Conservation (phyloP, 2,329 filamentous ascomycete genomes). For the Hymenoscyphus linearis region DNA sequence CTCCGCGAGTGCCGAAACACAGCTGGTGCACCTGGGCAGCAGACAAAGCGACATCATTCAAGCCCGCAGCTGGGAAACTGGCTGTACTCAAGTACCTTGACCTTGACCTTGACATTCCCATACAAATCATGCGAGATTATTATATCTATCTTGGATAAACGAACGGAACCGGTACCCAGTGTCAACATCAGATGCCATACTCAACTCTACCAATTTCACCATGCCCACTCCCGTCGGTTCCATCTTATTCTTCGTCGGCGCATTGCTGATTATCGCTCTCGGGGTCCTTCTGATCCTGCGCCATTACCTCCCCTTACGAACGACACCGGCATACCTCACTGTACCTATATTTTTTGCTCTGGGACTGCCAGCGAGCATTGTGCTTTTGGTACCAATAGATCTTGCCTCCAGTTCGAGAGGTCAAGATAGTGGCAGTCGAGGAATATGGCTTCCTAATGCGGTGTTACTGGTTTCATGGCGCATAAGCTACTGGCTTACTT, state of each 20-base stretch:
- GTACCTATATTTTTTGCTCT: slow-evolving; percentile 95
- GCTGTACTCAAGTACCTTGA: too few relatives aligned
- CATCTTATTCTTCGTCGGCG: slow-evolving; percentile 67
- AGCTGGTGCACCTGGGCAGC: too few relatives aligned
- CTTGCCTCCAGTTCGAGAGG: slow-evolving; percentile 78
- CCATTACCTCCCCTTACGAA: slow-evolving; percentile 83
- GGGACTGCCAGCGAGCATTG: slow-evolving; percentile 83
- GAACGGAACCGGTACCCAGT: too few relatives aligned
- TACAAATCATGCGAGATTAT: not conserved
- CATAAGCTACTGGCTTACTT: slow-evolving; percentile 96
- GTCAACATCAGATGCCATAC: slow-evolving; percentile 14
- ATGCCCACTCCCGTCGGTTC: slow-evolving; percentile 66
- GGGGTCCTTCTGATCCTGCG: slow-evolving; percentile 79
- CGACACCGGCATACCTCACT: slow-evolving; percentile 83
- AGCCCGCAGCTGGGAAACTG: not conserved
- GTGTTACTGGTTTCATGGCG: slow-evolving; percentile 85
- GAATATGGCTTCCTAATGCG: slow-evolving; percentile 79
- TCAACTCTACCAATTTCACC: not conserved
- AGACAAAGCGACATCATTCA: not conserved
- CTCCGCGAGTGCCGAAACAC: not conserved
- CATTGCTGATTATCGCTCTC: slow-evolving; percentile 68
- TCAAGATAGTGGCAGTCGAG: slow-evolving; percentile 64
- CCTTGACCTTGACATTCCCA: not conserved
- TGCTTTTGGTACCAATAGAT: slow-evolving; percentile 91
- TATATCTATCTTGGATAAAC: not conserved